Evolutionary conservation across 2,329 filamentous ascomycete genomes (phyloP), one percentile per base, ranked within the genome.

Genomic region (Hymenoscyphus repandus): DNA sequence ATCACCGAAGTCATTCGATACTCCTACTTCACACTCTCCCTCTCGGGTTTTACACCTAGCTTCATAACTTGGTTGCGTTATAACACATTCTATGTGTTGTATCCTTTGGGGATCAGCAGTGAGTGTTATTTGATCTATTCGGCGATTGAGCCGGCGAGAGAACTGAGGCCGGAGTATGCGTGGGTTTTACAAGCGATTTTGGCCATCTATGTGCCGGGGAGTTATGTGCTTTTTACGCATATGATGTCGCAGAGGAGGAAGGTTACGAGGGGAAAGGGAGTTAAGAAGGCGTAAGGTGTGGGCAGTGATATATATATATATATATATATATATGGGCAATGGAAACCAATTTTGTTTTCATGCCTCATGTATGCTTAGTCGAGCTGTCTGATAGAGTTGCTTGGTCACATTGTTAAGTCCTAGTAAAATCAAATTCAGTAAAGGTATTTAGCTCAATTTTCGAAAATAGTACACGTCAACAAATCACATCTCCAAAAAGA

Each of bases 1-100:
- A 69, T 89, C 52, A 96, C 93, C 54, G 93, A 99, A 73, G 87
- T 96, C 47, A 86, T 96, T 62, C 85, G 93, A 49, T 99, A 99
- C 77, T 80, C 82, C 43, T 99, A 88, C 77, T 97, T 97, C 68
- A 86, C 88, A 33, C 77, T 90, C 62, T 83, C 82, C 61, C 78
- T 93, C 31, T 72, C 75, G 56, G 76, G 80, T 27, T 66, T 71
- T 53, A 80, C 86, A 30, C 88, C 90, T 0, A 67, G 63, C 0
- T 73, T 77, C 53, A 77, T 96, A 66, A 82, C 82, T 34, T 95
- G 90, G 87, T 73, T 95, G 69, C 78, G 90, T 62, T 91, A 96
- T 71, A 96, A 95, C 69, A 90, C 88, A 6, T 99, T 99, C 72
- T 90, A 89, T 63, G 73, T 96, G 34, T 79, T 99, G 18, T 99